Percentiles rank a stretch among this genome's conserved stretches.
phyloP scores from a whole-genome alignment of 1,284 basidiomycete species.

The Irpex sp. region DNA sequence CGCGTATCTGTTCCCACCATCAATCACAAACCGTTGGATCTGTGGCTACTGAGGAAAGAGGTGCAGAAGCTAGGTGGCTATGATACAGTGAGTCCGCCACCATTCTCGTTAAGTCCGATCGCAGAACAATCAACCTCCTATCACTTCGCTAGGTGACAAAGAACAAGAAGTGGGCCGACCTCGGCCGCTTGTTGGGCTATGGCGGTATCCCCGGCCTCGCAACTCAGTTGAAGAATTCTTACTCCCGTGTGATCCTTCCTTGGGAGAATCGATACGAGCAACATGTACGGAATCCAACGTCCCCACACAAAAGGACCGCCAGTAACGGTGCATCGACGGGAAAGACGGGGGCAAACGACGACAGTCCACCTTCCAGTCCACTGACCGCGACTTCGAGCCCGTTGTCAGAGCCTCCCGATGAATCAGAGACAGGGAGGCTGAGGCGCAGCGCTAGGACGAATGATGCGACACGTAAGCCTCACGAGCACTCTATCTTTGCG shows the following conservation, averaged over 20 bases:
- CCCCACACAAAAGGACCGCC: constrained; percentile 40
- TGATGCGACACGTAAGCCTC: constrained; percentile 22
- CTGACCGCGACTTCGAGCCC: constrained; percentile 69
- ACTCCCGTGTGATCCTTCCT: constrained; percentile 87
- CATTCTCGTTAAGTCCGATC: background rate
- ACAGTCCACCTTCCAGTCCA: constrained; percentile 66
- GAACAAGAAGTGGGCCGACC: constrained; percentile 82
- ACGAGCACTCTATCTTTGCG: background rate
- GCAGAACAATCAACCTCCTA: constrained; percentile 1
- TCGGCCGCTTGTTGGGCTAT: constrained; percentile 82
- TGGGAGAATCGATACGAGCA: constrained; percentile 86
- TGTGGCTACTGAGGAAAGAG: constrained; percentile 91
- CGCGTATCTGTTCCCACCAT: constrained; percentile 89
- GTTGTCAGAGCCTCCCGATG: constrained; percentile 77
- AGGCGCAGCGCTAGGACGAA: constrained; percentile 24
- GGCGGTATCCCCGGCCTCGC: constrained; percentile 79
- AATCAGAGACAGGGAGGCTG: constrained; percentile 41
- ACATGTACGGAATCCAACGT: constrained; percentile 65
- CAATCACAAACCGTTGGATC: constrained; percentile 87
- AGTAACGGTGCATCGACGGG: constrained; percentile 36
- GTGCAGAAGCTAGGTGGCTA: constrained; percentile 88
- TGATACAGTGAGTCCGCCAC: constrained; percentile 57
- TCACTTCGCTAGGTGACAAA: constrained; percentile 59
- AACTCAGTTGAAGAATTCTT: constrained; percentile 87
- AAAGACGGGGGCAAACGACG: constrained; percentile 34